Evolutionary conservation across 2,329 filamentous ascomycete genomes (phyloP).

Genomic region (Epichloe brachyelytri): DNA sequence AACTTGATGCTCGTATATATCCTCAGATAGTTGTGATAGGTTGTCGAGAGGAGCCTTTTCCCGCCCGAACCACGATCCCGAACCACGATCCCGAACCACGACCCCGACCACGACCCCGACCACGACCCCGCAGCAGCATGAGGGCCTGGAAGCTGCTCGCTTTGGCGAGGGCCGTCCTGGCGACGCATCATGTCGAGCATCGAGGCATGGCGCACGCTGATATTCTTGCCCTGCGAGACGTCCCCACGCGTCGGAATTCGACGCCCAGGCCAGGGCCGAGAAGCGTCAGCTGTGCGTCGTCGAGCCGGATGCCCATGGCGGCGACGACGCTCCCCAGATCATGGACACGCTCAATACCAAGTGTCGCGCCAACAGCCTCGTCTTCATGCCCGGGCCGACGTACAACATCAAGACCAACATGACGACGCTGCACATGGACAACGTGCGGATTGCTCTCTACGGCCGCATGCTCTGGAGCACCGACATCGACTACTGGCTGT

Average conservation of each 20-base stretch:
- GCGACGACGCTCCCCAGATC: conserved; percentile 20
- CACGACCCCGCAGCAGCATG: not conserved
- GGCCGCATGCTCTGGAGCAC: conserved; percentile 27
- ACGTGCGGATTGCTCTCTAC: conserved; percentile 31
- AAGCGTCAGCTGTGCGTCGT: conserved; percentile 18
- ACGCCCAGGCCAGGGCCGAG: conserved; percentile 8
- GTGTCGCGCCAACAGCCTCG: conserved; percentile 17
- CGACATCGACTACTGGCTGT: conserved; percentile 39
- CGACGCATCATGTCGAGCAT: conserved; percentile 1
- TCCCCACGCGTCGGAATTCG: not conserved
- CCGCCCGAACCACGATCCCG: too few relatives aligned
- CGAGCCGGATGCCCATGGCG: conserved; percentile 12
- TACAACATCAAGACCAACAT: conserved; percentile 24
- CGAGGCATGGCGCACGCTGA: not conserved
- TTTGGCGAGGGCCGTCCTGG: not conserved
- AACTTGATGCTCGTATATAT: too few relatives aligned
- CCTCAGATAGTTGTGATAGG: too few relatives aligned
- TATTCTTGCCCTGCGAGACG: not conserved
- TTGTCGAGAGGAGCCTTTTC: too few relatives aligned
- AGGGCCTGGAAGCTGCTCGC: not conserved
- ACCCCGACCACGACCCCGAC: too few relatives aligned
- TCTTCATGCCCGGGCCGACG: conserved; percentile 19
- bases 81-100: too few relatives aligned
- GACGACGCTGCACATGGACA: conserved; percentile 18
- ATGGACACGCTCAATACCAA: conserved; percentile 18